phyloP scores from a whole-genome alignment of 176 grass and related monocot genomes.

The Puccinellia tenuiflora region DNA sequence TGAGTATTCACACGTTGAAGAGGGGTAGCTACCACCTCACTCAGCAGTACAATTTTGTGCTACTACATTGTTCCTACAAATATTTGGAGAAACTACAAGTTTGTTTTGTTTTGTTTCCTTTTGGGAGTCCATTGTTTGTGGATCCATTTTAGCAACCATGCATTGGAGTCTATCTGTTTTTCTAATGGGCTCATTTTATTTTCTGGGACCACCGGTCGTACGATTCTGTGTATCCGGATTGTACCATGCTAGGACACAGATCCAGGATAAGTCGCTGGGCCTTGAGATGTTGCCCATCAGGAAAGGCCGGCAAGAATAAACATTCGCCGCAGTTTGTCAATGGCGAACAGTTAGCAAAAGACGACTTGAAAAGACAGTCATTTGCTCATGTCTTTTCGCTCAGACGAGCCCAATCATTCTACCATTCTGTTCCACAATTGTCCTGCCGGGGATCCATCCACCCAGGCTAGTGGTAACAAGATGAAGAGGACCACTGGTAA shows the following conservation, averaged over 20 bases:
- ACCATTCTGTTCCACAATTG: neutral
- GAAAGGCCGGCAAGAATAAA: conserved; percentile 33
- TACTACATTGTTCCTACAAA: too few species aligned
- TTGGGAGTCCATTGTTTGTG: too few species aligned
- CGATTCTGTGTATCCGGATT: neutral
- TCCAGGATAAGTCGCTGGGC: conserved; percentile 9
- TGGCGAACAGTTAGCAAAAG: conserved; percentile 1
- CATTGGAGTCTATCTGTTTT: neutral
- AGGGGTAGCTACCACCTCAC: too few species aligned
- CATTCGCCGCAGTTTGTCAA: conserved; percentile 34
- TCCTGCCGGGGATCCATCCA: too few species aligned
- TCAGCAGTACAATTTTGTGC: too few species aligned
- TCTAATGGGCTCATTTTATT: neutral
- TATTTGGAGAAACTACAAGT: too few species aligned
- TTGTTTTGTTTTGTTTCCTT: too few species aligned
- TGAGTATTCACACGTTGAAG: too few species aligned
- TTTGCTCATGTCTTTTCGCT: neutral
- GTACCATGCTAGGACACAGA: neutral
- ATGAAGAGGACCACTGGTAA: too few species aligned
- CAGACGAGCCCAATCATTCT: conserved; percentile 1
- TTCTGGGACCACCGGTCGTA: neutral
- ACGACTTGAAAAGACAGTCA: conserved; percentile 6
- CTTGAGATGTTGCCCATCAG: conserved; percentile 24
- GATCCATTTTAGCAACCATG: too few species aligned
- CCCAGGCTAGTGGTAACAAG: too few species aligned